These are phyloP conservation scores for Albizia julibrissin DNA, from an alignment of 306 rosid species.

Conservation along the genomic window DNA sequence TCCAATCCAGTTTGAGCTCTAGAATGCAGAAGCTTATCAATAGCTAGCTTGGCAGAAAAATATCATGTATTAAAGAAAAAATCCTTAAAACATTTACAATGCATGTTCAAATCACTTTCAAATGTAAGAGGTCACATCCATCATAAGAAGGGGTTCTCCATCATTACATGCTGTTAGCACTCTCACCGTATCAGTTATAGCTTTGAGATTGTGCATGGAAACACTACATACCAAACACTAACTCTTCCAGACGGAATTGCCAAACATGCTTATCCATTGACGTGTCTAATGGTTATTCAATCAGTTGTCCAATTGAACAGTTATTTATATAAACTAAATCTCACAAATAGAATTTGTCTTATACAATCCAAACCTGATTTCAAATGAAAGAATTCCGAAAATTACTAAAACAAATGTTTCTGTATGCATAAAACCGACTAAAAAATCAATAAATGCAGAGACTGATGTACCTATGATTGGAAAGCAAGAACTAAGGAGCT, in stretches of 20 bases:
- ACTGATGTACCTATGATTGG: not conserved
- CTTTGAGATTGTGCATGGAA: not conserved
- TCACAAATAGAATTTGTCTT: not conserved
- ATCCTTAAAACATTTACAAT: slow-evolving; percentile 29
- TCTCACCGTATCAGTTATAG: not conserved
- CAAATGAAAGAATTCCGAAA: not conserved
- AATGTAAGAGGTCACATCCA: not conserved
- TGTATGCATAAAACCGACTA: not conserved
- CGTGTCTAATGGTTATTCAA: not conserved
- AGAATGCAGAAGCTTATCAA: not conserved
- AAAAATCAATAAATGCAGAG: not conserved
- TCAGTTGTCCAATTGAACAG: not conserved
- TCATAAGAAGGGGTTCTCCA: not conserved
- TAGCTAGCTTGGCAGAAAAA: slow-evolving; percentile 28
- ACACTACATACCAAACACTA: not conserved
- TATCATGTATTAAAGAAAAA: not conserved
- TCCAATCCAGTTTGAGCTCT: slow-evolving; percentile 1
- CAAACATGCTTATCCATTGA: not conserved
- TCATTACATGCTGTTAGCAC: not conserved
- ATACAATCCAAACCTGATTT: not conserved
- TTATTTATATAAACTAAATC: not conserved
- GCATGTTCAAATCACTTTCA: slow-evolving; percentile 4
- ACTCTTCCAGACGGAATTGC: not conserved
- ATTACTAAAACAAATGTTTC: not conserved
- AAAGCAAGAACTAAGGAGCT: not conserved